Conservation (phyloP, 306 rosid species). For the Glycine latifolia region DNA sequence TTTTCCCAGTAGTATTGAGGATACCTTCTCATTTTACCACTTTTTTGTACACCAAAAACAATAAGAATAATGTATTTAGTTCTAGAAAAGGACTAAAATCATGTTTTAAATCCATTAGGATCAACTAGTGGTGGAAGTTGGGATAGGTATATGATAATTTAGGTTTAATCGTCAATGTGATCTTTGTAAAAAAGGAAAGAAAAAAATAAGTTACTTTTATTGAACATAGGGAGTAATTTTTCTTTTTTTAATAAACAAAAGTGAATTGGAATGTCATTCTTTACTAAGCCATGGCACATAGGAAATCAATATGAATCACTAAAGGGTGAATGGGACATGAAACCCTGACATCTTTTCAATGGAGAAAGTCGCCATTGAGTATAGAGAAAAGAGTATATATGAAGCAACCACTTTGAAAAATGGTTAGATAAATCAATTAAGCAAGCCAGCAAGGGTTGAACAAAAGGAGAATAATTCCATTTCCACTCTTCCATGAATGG, state of each 20-base stretch:
- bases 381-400: constrained; percentile 18
- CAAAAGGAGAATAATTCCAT: constrained; percentile 35
- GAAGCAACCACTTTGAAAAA: constrained; percentile 1
- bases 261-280: constrained; percentile 30
- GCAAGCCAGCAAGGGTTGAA: background rate
- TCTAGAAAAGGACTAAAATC: background rate
- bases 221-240: background rate
- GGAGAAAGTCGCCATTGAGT: constrained; percentile 25
- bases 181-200: too few relatives aligned
- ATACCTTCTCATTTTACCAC: background rate
- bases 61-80: background rate
- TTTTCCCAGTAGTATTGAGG: background rate
- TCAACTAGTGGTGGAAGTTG: too few relatives aligned
- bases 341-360: constrained; percentile 26
- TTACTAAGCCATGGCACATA: constrained; percentile 34
- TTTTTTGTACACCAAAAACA: too few relatives aligned
- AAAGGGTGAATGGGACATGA: background rate
- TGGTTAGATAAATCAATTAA: constrained; percentile 9
- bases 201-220: background rate
- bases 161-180: too few relatives aligned
- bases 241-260: background rate
- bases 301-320: constrained; percentile 33
- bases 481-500: constrained; percentile 23
- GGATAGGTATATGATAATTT: too few relatives aligned
- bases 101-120: background rate